Evolutionary conservation across 1,139 yeast species (phyloP), one percentile per base, ranked within the genome.

Genomic region (Yamadazyma jaroonii): DNA sequence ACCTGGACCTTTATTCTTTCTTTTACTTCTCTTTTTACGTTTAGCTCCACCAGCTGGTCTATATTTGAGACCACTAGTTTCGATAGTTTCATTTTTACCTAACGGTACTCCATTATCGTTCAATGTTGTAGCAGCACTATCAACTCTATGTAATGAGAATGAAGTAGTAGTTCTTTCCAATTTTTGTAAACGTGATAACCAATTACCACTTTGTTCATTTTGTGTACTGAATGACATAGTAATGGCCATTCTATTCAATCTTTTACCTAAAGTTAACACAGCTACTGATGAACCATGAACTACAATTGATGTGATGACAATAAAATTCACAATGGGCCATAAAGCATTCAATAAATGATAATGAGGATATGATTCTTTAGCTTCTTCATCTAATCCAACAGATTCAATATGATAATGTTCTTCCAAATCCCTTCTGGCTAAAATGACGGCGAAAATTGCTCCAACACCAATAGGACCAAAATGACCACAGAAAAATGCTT

Each of bases 391-490:
- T 15, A 47, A 37, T 11, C 37, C 38, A 2, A 38, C 34, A 8
- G 40, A 36, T 10, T 40, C 34, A 24, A 45, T 39, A 9, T 77
- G 72, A 45, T 53, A 66, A 45, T 65, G 67, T 9, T 67, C 70
- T 54, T 88, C 96, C 33, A 92, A 69, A 48, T 86, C 92, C 12
- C 80, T 78, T 48, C 94, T 75, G 1, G 96, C 92, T 49, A 90
- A 67, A 42, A 92, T 84, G 10, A 90, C 81, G 14, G 96, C 95
- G 62, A 87, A 92, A 14, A 92, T 77, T 1, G 97, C 97, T 46
- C 97, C 97, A 9, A 92, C 98, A 39, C 98, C 98, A 56, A 92
- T 88, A 8, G 98, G 98, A 32, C 98, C 98, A 59, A 92, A 92
- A 64, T 92, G 97, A 15, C 97, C 97, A 59, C 95, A 90, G 55